These are phyloP conservation scores for Lipomyces anomalus DNA, from an alignment of 805 yeast species.

Conservation along the genomic window DNA sequence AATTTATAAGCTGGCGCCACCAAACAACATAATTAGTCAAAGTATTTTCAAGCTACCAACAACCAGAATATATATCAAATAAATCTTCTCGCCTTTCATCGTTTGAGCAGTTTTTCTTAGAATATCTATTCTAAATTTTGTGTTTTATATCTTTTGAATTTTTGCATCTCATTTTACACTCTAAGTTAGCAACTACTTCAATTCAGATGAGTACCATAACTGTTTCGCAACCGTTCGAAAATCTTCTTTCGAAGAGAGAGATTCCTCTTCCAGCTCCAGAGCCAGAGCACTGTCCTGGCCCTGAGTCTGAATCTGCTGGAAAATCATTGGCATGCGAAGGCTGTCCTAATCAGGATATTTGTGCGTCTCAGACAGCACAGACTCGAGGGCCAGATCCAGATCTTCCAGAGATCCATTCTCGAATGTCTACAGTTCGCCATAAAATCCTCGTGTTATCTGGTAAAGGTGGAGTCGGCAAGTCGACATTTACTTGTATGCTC, in stretches of 20 bases:
- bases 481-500: conserved; percentile 93
- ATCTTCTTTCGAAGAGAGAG: neutral
- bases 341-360: conserved; percentile 88
- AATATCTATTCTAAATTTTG: no score
- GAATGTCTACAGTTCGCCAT: conserved; percentile 62
- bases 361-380: conserved; percentile 66
- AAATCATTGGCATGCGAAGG: conserved; percentile 90
- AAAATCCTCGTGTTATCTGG: conserved; percentile 71
- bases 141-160: no score
- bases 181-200: no score
- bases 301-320: conserved; percentile 91
- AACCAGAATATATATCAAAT: no score
- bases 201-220: no score
- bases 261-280: conserved; percentile 55
- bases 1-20: no score
- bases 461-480: conserved; percentile 90
- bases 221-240: no score
- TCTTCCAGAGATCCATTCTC: conserved; percentile 62
- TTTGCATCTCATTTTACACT: no score
- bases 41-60: no score
- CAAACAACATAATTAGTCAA: no score
- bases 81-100: no score
- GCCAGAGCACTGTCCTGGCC: conserved; percentile 99
- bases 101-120: no score
- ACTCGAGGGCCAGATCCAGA: conserved; percentile 92